A percentile compares a stretch with the other conserved stretches of the same genome.
phyloP scores from a whole-genome alignment of 495 filamentous ascomycete genomes.

The Oleoguttula mirabilis region DNA sequence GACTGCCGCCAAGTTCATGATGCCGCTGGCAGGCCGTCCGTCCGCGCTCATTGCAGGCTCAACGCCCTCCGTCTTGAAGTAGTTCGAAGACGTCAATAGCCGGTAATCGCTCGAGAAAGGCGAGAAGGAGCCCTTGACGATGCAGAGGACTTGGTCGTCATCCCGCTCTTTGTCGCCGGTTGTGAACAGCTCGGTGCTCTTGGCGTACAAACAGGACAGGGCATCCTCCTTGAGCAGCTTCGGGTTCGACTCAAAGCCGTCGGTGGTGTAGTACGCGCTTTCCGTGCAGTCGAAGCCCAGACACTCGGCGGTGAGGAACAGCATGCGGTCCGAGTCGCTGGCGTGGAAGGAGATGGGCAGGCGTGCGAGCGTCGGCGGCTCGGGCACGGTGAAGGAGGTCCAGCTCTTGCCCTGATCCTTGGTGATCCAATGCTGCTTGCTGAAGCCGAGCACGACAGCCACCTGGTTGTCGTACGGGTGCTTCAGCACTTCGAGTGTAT shows the following conservation, averaged over 20 bases:
- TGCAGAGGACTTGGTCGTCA: conserved; percentile 61
- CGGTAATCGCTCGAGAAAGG: conserved; percentile 52
- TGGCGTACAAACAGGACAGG: conserved; percentile 72
- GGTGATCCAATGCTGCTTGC: conserved; percentile 65
- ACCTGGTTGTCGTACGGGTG: conserved; percentile 67
- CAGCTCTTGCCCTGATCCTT: conserved; percentile 68
- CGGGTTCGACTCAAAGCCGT: conserved; percentile 60
- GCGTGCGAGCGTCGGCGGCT: conserved; percentile 33
- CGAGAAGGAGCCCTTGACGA: conserved; percentile 56
- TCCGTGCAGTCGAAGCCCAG: conserved; percentile 39
- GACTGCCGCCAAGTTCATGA: conserved; percentile 64
- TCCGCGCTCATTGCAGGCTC: conserved; percentile 61
- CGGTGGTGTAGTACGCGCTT: conserved; percentile 58
- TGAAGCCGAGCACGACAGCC: conserved; percentile 61
- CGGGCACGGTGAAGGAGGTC: conserved; percentile 53
- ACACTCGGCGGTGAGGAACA: conserved; percentile 49
- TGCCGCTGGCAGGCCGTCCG: conserved; percentile 56
- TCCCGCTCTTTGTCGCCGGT: conserved; percentile 46
- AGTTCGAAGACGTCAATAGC: conserved; percentile 58
- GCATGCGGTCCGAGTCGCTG: conserved; percentile 62
- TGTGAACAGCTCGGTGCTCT: conserved; percentile 59
- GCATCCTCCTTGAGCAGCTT: conserved; percentile 51
- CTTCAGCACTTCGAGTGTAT: conserved; percentile 46
- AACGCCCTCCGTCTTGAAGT: conserved; percentile 30
- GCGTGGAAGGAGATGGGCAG: conserved; percentile 64